Percentiles rank a stretch among this genome's conserved stretches.
Evolutionary conservation across 2,329 filamentous ascomycete species (phyloP).

Genomic region (Fusarium vanettenii): DNA sequence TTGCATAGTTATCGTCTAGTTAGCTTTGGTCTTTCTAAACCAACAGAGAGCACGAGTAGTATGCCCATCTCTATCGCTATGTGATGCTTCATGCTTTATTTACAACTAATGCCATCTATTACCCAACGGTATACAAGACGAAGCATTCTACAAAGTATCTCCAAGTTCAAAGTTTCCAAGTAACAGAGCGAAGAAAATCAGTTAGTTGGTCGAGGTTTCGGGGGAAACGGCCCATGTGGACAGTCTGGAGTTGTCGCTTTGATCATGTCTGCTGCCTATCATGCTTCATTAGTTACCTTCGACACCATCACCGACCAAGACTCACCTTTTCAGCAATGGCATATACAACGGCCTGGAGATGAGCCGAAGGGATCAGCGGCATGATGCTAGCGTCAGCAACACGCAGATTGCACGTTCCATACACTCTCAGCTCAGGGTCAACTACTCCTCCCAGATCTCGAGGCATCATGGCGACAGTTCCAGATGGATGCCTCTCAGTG

Average conservation of each 20-base stretch:
- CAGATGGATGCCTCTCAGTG: constrained; percentile 18
- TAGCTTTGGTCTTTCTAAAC: background rate
- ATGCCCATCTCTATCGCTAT: background rate
- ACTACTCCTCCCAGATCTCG: constrained; percentile 34
- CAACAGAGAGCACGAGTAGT: background rate
- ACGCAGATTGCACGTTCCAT: constrained; percentile 41
- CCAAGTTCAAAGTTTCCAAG: too few species aligned
- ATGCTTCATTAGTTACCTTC: background rate
- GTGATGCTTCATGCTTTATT: background rate
- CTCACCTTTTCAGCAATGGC: constrained; percentile 45
- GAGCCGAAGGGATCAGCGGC: constrained; percentile 39
- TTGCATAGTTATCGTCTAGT: background rate
- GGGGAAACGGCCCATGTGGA: background rate
- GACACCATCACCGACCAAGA: accelerated
- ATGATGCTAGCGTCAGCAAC: constrained; percentile 43
- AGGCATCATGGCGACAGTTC: constrained; percentile 22
- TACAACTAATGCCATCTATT: background rate
- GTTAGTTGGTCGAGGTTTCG: background rate
- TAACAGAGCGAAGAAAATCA: background rate
- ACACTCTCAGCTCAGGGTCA: constrained; percentile 38
- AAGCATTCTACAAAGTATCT: too few species aligned
- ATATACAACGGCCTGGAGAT: constrained; percentile 48
- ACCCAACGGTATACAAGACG: background rate
- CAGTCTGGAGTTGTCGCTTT: constrained; percentile 5
- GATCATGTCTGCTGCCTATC: constrained; percentile 22